Evolutionary conservation across 768 basidiomycete species (phyloP), one percentile per base, ranked within the genome.

Genomic region (Tylopilus sp.): DNA sequence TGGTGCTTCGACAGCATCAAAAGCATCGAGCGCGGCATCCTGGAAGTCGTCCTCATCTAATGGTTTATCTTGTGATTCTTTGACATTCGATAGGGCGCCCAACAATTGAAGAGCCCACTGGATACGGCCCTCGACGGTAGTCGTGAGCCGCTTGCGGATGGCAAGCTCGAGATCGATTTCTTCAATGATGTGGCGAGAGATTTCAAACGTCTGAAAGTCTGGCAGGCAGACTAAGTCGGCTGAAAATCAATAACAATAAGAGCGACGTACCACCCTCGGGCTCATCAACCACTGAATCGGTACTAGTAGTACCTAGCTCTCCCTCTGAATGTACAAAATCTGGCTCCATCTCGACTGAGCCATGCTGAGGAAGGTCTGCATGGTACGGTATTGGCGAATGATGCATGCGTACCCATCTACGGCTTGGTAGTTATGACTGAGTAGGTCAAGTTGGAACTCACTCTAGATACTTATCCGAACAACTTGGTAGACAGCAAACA

Each of bases 81-180:
- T 41, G 33, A 43, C 53, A 6, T 51, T 62, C 26, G 65, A 44
- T 15, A 76, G 55, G 13, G 72, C 62, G 13, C 72, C 63, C 55
- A 73, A 64, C 52, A 77, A 57, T n/a, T 71, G 58, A 30, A 73
- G 57, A 4, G 75, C 75, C 77, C 77, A 79, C 35, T 72, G 69
- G 15, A 79, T 67, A 23, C 78, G 71, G 20, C 76, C 73, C 49
- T 75, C 66, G 2, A 76, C 63, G 10, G 75, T 73, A n/a, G 66
- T 67, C 11, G 65, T 64, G 40, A 79, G 63, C 20, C 75, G 69
- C 49, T 72, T 58, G 35, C 76, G 69, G 18, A 79, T 57, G 18
- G 71, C 62, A 18, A 79, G 68, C 51, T 79, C 77, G 33, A 77
- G 58, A 55, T 72, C 67, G 2, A 79, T 48, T 51, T 79, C 78